Base-by-base conservation (phyloP, 1,139 yeast species). In the Suhomyces atakaporum region DNA sequence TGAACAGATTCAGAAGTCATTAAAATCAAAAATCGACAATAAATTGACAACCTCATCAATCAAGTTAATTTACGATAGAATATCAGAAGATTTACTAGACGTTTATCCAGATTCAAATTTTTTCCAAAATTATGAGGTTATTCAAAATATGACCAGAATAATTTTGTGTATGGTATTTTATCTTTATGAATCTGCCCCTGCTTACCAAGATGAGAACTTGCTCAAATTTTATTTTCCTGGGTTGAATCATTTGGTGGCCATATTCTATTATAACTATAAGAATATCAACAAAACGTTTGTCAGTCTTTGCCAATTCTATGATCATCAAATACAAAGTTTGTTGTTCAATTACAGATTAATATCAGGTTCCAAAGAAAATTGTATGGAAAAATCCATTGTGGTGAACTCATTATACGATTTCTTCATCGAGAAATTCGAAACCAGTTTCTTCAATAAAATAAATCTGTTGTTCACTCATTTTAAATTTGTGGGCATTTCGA, bases 381-480 rank as follows among this genome's bases (percentile, higher is more conserved):
- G 16, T 6, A 25, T 36, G 15, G 44, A 41, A 21, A 29, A 29
- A 9, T 31, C 26, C 6, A 32, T 41, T 8, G 27, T 46, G 6
- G 30, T 29, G 9, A 33, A 35, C n/a, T 33, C 47, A 9, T 31
- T 50, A 3, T 24, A 44, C 40, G 51, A 56, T 47, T 20, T 25
- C 4, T 52, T 53, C 19, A 19, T 61, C 41, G 54, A 62, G 10
- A 69, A 79, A 16, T 79, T 78, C 49, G 68, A 73, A 29, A 62
- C 64, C 40, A 66, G 72, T 16, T 63, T 82, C 36, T 60, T 66
- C 25, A 55, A 62, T 25, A 66, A 71, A 35, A 60, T 71, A 32
- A 72, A 78, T 9, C 53, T 68, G 23, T 55, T 83, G 25, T 66
- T 64, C 36, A 58, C 69, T 7, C 87, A 82, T 51, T 77, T 83